Evolutionary conservation across 148 eudicot genomes (phyloP).

Genomic region (Cornus suecica): DNA sequence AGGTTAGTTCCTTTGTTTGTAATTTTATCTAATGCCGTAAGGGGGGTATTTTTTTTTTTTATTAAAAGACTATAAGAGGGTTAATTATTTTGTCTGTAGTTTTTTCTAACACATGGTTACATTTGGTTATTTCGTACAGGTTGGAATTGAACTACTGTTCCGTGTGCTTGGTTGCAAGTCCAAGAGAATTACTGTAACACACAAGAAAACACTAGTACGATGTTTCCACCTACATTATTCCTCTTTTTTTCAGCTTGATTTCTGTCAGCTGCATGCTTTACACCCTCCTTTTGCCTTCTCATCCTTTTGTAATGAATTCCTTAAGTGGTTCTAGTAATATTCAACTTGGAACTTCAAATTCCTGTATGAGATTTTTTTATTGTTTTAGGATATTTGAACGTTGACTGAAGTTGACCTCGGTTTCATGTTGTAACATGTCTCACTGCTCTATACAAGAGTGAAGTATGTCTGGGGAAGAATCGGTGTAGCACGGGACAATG

Average conservation of each 20-base stretch:
- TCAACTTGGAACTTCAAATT: not conserved
- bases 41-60: not conserved
- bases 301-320: constrained; percentile 5
- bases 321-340: not conserved
- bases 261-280: constrained; percentile 3
- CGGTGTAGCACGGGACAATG: not conserved
- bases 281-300: not conserved
- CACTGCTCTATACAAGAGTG: not conserved
- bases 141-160: constrained; percentile 80
- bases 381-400: not conserved
- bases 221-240: constrained; percentile 5
- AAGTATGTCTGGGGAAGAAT: not conserved
- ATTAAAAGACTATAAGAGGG: not conserved
- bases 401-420: not conserved
- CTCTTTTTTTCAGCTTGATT: not conserved
- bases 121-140: constrained; percentile 47
- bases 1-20: not conserved
- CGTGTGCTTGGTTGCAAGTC: constrained; percentile 99
- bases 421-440: not conserved
- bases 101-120: constrained; percentile 9
- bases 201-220: constrained; percentile 96
- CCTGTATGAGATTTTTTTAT: not conserved
- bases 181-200: constrained; percentile 92
- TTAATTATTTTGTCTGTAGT: not conserved
- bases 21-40: not conserved